Percentiles rank a stretch among this genome's conserved stretches.
phyloP scores from a whole-genome alignment of 2,329 filamentous ascomycete species.

The Alternaria triticina region DNA sequence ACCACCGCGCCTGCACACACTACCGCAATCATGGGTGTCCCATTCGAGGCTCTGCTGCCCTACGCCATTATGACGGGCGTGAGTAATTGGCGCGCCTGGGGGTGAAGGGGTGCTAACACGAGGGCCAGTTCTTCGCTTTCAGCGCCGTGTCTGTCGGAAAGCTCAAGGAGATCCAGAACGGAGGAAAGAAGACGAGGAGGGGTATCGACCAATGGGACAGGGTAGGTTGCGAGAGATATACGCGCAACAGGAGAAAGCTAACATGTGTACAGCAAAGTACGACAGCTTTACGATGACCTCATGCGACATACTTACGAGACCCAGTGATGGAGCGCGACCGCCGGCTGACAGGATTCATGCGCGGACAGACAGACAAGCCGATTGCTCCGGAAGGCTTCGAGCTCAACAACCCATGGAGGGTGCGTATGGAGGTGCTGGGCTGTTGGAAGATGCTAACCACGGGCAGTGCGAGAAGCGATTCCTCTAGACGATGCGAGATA shows the following conservation, averaged over 20 bases:
- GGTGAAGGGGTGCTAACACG: constrained; percentile 22
- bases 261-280: constrained; percentile 61
- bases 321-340: constrained; percentile 72
- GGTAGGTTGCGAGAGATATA: constrained; percentile 52
- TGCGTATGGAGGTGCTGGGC: constrained; percentile 45
- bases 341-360: constrained; percentile 65
- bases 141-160: constrained; percentile 64
- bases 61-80: constrained; percentile 69
- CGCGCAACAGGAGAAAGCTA: constrained; percentile 43
- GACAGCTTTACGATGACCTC: constrained; percentile 43
- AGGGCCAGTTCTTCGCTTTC: constrained; percentile 65
- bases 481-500: constrained; percentile 28
- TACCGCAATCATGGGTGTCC: constrained; percentile 64
- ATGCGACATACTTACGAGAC: constrained; percentile 36
- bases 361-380: constrained; percentile 67
- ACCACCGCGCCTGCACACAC: constrained; percentile 29
- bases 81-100: constrained; percentile 43
- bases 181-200: constrained; percentile 66
- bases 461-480: constrained; percentile 48
- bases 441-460: constrained; percentile 31
- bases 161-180: constrained; percentile 66
- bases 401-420: constrained; percentile 72
- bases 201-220: constrained; percentile 69
- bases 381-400: constrained; percentile 68
- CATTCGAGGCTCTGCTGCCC: constrained; percentile 69